Evolutionary conservation across 2,329 filamentous ascomycete species (phyloP).

Genomic region (Exophiala bonariae): DNA sequence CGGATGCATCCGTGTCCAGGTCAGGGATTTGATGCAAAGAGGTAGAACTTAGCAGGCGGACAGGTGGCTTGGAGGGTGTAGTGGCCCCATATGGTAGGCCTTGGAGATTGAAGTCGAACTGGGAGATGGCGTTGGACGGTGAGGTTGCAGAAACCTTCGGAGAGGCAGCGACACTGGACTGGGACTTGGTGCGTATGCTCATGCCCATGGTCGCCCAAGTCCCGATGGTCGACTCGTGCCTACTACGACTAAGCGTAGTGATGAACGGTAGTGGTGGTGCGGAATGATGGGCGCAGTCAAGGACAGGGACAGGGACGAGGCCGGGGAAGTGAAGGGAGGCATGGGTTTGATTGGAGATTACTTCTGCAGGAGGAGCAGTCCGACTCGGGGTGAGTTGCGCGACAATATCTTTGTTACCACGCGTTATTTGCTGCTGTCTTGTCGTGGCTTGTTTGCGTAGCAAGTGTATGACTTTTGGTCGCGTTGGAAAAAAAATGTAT

Average conservation of each 20-base stretch:
- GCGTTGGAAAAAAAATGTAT: too few relatives aligned
- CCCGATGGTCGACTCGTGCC: too few relatives aligned
- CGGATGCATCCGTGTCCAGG: constrained; percentile 10
- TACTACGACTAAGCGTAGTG: too few relatives aligned
- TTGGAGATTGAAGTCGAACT: constrained; percentile 19
- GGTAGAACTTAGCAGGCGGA: constrained; percentile 12
- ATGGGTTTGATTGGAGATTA: constrained; percentile 4
- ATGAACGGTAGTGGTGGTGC: not conserved
- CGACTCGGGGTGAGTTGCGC: too few relatives aligned
- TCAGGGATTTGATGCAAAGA: constrained; percentile 16
- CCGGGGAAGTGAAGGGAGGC: not conserved
- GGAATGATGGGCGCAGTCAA: not conserved
- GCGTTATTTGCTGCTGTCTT: too few relatives aligned
- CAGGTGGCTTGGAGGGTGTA: constrained; percentile 15
- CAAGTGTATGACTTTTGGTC: too few relatives aligned
- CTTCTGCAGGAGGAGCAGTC: too few relatives aligned
- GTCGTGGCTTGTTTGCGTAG: too few relatives aligned
- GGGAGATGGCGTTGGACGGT: constrained; percentile 9
- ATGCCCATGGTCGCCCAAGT: not conserved
- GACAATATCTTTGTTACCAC: too few relatives aligned
- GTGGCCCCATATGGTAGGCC: constrained; percentile 21
- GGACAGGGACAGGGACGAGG: not conserved
- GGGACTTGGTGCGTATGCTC: not conserved
- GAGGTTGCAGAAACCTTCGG: not conserved
- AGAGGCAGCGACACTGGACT: not conserved